These are phyloP conservation scores for Aspergillus cavernicola DNA, from an alignment of 495 filamentous ascomycete species.

Conservation along the genomic window DNA sequence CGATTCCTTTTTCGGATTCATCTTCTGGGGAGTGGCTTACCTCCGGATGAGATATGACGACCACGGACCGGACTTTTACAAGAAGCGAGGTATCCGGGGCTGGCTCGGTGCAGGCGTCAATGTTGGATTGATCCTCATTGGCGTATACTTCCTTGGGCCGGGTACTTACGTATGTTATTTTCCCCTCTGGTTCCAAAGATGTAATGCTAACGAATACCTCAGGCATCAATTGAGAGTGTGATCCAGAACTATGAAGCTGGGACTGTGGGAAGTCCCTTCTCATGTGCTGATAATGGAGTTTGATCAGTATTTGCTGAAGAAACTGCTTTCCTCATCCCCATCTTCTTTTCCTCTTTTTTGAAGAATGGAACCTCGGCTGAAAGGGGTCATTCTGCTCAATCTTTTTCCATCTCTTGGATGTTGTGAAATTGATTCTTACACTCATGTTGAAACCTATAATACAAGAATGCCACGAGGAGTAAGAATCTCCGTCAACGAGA, in stretches of 20 bases:
- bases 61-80: conserved; percentile 57
- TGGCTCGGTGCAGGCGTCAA: conserved; percentile 62
- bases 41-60: conserved; percentile 74
- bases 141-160: conserved; percentile 68
- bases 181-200: neutral
- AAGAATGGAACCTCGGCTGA: neutral
- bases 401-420: neutral
- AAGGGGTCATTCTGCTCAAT: neutral
- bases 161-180: conserved; percentile 70
- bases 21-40: conserved; percentile 90
- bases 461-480: neutral
- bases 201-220: conserved; percentile 9
- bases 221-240: conserved; percentile 61
- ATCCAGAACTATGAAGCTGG: conserved; percentile 55
- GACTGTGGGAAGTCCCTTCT: conserved; percentile 56
- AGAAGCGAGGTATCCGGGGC: conserved; percentile 55
- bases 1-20: conserved; percentile 90
- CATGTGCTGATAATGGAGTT: conserved; percentile 57
- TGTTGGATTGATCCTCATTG: conserved; percentile 63
- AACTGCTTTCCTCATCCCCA: neutral
- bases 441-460: neutral
- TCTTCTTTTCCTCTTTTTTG: conserved; percentile 1
- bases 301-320: conserved; percentile 20
- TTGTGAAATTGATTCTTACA: neutral
- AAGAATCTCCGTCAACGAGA: neutral